Evolutionary conservation across 176 grass and related monocot species (phyloP).

Genomic region (Rhipidocladum racemiflorum): DNA sequence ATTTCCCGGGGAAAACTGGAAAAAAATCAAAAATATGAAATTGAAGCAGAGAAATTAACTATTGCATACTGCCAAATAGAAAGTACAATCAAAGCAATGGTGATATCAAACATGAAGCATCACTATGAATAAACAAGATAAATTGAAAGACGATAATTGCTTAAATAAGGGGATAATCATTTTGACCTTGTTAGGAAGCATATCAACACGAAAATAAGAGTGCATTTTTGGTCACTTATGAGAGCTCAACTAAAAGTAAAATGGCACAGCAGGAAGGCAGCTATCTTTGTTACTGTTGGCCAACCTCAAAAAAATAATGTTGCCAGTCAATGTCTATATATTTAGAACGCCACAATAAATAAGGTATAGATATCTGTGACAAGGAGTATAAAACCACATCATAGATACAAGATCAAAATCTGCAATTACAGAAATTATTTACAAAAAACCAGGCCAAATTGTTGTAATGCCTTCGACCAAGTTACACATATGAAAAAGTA

Average conservation of each 20-base stretch:
- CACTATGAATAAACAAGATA: neutral
- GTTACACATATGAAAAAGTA: neutral
- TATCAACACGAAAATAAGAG: neutral
- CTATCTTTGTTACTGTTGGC: neutral
- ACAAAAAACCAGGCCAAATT: neutral
- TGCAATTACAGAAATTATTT: neutral
- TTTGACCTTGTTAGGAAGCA: neutral
- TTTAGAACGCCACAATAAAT: neutral
- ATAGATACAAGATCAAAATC: neutral
- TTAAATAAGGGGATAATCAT: neutral
- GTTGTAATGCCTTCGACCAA: neutral
- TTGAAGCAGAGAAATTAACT: neutral
- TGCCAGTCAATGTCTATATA: neutral
- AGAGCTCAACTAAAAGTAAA: neutral
- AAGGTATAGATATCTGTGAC: neutral
- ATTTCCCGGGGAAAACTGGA: neutral
- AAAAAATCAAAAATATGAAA: neutral
- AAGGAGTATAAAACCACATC: neutral
- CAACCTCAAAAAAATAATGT: slow-evolving; percentile 5
- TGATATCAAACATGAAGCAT: neutral
- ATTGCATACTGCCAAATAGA: neutral
- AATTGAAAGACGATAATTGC: neutral
- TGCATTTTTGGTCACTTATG: neutral
- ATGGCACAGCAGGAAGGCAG: neutral
- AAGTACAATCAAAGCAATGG: neutral